These are phyloP conservation scores for Malus asiatica DNA, from an alignment of 306 rosid species.

Conservation along the genomic window DNA sequence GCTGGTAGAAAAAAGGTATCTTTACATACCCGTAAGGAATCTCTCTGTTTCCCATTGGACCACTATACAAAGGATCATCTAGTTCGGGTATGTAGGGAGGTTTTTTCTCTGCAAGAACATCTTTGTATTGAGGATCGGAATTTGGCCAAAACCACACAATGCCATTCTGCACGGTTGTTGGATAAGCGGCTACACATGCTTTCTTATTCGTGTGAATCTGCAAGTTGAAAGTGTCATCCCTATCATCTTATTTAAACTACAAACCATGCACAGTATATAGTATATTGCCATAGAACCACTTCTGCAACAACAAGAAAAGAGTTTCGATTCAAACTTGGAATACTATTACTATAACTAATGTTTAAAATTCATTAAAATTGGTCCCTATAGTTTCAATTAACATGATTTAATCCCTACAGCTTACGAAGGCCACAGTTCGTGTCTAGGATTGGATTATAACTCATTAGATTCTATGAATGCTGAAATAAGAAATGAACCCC, in stretches of 20 bases:
- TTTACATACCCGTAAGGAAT: constrained; percentile 63
- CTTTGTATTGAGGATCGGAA: constrained; percentile 69
- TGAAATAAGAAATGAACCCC: not conserved
- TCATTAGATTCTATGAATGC: not conserved
- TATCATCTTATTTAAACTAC: not conserved
- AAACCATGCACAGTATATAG: not conserved
- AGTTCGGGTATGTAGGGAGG: constrained; percentile 68
- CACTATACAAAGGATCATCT: constrained; percentile 62
- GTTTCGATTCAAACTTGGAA: not conserved
- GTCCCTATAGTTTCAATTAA: too few relatives aligned
- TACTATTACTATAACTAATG: not conserved
- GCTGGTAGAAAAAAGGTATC: not conserved
- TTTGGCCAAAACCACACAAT: constrained; percentile 93
- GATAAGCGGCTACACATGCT: constrained; percentile 78
- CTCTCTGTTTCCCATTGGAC: constrained; percentile 61
- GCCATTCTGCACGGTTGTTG: constrained; percentile 64
- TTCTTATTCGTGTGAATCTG: constrained; percentile 68
- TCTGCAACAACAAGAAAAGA: not conserved
- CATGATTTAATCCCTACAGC: too few relatives aligned
- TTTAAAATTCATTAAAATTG: not conserved
- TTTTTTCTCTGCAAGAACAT: constrained; percentile 41
- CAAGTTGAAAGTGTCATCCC: constrained; percentile 19
- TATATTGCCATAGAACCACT: not conserved
- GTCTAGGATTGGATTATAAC: not conserved
- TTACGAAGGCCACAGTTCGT: not conserved